phyloP scores from a whole-genome alignment of 768 basidiomycete species.

The Cubamyces sp. region DNA sequence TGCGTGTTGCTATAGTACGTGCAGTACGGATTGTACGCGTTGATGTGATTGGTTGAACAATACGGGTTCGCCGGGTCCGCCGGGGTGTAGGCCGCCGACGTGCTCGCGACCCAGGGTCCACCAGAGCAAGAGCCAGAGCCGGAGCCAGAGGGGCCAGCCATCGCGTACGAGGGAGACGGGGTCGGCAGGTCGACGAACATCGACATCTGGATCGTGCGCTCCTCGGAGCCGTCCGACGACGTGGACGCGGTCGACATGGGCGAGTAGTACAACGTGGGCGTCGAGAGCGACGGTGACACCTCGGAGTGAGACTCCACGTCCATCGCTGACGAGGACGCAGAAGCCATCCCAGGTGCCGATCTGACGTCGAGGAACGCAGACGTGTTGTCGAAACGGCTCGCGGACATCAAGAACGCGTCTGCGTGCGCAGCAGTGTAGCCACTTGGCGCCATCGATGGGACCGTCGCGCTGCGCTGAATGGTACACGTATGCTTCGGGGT shows the following conservation, averaged over 20 bases:
- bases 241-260: constrained; percentile 34
- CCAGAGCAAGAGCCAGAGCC: not conserved
- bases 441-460: constrained; percentile 21
- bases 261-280: constrained; percentile 33
- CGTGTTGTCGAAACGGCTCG: not conserved
- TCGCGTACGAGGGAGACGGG: constrained; percentile 12
- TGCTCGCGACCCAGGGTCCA: constrained; percentile 19
- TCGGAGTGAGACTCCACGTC: constrained; percentile 18
- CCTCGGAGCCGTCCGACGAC: constrained; percentile 35
- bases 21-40: constrained; percentile 2
- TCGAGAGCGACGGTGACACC: constrained; percentile 31
- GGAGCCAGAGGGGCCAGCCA: not conserved
- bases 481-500: constrained; percentile 11
- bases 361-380: constrained; percentile 5
- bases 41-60: not conserved
- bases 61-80: constrained; percentile 23
- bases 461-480: constrained; percentile 29
- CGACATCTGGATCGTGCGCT: constrained; percentile 31
- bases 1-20: not conserved
- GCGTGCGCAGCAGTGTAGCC: constrained; percentile 5
- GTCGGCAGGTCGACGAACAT: constrained; percentile 26
- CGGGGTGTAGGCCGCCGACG: constrained; percentile 12
- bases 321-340: constrained; percentile 1
- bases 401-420: constrained; percentile 4
- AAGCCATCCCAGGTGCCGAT: constrained; percentile 15